Percentiles rank a stretch among this genome's conserved stretches.
phyloP scores from a whole-genome alignment of 1,284 basidiomycete genomes.

The Cryptococcus sp. region DNA sequence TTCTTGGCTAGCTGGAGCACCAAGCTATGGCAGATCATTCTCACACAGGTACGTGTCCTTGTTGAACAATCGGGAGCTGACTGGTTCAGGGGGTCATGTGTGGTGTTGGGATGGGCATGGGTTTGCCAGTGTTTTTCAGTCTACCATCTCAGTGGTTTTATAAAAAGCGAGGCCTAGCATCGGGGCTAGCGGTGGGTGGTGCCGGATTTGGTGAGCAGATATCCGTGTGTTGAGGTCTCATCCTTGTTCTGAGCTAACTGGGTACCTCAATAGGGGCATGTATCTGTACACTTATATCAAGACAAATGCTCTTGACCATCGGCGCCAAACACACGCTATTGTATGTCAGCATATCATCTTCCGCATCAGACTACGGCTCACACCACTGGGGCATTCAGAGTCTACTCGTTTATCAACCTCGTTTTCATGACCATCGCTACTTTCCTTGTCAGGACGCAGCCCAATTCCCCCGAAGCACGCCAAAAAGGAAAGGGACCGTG shows the following conservation, averaged over 20 bases:
- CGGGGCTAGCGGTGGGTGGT: slow-evolving; percentile 36
- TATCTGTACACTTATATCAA: slow-evolving; percentile 20
- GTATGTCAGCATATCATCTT: slow-evolving; percentile 24
- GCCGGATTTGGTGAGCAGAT: slow-evolving; percentile 26
- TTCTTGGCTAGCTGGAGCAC: slow-evolving; percentile 24
- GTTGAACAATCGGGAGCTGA: background rate
- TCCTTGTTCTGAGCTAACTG: no score
- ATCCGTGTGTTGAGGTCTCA: no score
- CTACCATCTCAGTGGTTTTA: slow-evolving; percentile 44
- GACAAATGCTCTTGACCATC: slow-evolving; percentile 23
- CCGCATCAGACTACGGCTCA: no score
- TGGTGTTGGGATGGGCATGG: slow-evolving; percentile 32
- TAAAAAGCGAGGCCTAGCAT: slow-evolving; percentile 32
- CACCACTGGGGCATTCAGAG: slow-evolving; percentile 12
- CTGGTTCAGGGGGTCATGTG: slow-evolving; percentile 24
- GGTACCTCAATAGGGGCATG: slow-evolving; percentile 22
- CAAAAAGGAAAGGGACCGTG: slow-evolving; percentile 21
- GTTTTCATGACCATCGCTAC: slow-evolving; percentile 20
- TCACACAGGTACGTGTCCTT: slow-evolving; percentile 21
- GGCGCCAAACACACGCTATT: slow-evolving; percentile 29
- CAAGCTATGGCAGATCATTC: slow-evolving; percentile 23
- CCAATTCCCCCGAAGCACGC: slow-evolving; percentile 32
- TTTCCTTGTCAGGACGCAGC: slow-evolving; percentile 30
- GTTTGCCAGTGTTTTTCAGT: slow-evolving; percentile 36
- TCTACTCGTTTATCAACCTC: slow-evolving; percentile 35